Evolutionary conservation across 148 eudicot species (phyloP), one percentile per base, ranked within the genome.

Genomic region (Nepenthes mirabilis): DNA sequence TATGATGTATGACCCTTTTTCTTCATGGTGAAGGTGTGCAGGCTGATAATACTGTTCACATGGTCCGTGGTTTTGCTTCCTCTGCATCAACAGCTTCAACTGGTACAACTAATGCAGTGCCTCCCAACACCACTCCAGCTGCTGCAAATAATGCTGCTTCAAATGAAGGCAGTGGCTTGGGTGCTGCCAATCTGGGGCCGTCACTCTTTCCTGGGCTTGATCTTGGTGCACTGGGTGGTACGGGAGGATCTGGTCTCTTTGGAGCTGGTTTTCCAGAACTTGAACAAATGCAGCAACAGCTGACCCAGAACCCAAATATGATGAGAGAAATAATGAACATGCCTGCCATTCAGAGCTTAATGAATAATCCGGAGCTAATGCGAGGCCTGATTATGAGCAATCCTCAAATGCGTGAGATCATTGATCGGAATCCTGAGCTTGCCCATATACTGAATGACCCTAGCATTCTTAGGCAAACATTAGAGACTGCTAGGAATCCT

Each of bases 391-490:
- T 88, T 43, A 93, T 86, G 95, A 88, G 69, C 74, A 88, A 88
- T 73, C 96, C 99, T 66, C 99, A 93, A 58, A 93, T 93, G 96
- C 91, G 91, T 37, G 95, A 93, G 65, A 88, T 93, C 68, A 86
- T 88, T 71, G 99, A 93, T 60, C 77, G 96, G 49, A 93, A 93
- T 64, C 96, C 96, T 5, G 95, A 88, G 73, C 97, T 93, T 68
- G 99, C 65, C 52, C 99, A 93, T 63, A 76, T 88, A 72, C 90
- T 93, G 50, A 93, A 93, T 66, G 96, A 93, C 62, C 95, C 99
- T 13, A 76, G 83, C 59, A 85, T 86, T 70, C 96, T 93, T 52
- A 70, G 98, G 52, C 98, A 93, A 72, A 88, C 98, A 56, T 64
- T 93, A 57, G 98, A 93, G 71, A 90, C 98, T 57, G 95, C 96